Base-by-base conservation (phyloP, 768 basidiomycete species). In the Mycena latifolia region DNA sequence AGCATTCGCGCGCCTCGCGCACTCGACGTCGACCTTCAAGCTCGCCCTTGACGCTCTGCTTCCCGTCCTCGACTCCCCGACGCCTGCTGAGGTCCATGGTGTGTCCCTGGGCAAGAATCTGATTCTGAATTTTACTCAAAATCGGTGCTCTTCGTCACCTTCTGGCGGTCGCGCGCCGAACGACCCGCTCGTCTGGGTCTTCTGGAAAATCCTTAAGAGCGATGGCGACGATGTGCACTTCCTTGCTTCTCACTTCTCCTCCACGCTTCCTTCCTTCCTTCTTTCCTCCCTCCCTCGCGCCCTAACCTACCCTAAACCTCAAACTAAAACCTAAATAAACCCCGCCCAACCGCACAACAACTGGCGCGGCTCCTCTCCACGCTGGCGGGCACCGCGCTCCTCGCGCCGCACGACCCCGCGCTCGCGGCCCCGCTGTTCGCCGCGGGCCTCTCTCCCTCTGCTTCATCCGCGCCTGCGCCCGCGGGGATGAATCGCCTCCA, bases 171-270 rank as follows among this genome's bases (percentile, higher is more conserved):
- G 85, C 28, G 82, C 83, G 63, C 83, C 86, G 55, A 92, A 88
- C 74, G 92, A 93, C 73, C 92, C 92, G 72, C 80, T 94, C 54
- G 90, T 93, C 41, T 94, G 92, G 92, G 92, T 94, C 47, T 80
- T 94, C 65, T 94, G 92, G 92, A 94, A 94, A 79, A 91, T 94
- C 61, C 79, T 94, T 58, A 92, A 88, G 75, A 92, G 92, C 56
- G 92, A 93, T 74, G 92, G 92, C 22, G 89, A 88, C 65, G 92
- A 94, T 82, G 92, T 93, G 67, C 70, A 8, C 35, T 45, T 54
- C 33, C n/a, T n/a, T n/a, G n/a, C n/a, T n/a, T n/a, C n/a, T n/a
- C 27, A 47, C 39, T 15, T 28, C 10, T 39, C 45, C n/a, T 24
- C 15, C 20, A 41, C 18, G n/a, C 5, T n/a, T n/a, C n/a, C n/a